Evolutionary conservation across 176 grass and related monocot species (phyloP).

Genomic region (Triticum monococcum): DNA sequence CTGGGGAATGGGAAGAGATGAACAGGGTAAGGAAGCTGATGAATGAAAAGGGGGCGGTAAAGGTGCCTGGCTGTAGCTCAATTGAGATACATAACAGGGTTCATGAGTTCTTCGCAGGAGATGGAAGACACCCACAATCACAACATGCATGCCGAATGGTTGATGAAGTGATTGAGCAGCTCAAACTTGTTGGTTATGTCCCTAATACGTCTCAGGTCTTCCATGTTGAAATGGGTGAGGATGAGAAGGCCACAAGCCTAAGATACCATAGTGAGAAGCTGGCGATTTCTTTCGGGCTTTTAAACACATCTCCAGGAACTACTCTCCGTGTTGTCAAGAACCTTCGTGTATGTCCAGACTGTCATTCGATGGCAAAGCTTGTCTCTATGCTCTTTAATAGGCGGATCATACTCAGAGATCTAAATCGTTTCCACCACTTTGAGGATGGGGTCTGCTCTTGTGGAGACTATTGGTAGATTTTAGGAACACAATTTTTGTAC

Average conservation of each 20-base stretch:
- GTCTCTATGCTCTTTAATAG: slow-evolving; percentile 66
- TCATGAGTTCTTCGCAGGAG: slow-evolving; percentile 82
- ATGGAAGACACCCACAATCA: slow-evolving; percentile 50
- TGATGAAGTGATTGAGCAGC: slow-evolving; percentile 63
- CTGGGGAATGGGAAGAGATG: slow-evolving; percentile 66
- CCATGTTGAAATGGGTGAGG: slow-evolving; percentile 67
- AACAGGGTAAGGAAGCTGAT: slow-evolving; percentile 65
- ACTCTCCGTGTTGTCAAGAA: slow-evolving; percentile 74
- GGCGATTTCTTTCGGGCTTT: slow-evolving; percentile 67
- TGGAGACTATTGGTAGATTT: slow-evolving; percentile 66
- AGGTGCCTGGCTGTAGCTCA: slow-evolving; percentile 81
- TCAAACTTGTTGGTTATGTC: slow-evolving; percentile 64
- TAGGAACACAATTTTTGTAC: slow-evolving; percentile 5
- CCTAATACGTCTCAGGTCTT: slow-evolving; percentile 74
- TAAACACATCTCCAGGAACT: slow-evolving; percentile 65
- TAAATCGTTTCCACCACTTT: slow-evolving; percentile 78
- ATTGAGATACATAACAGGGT: slow-evolving; percentile 66
- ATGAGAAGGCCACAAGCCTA: slow-evolving; percentile 59
- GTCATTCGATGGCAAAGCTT: slow-evolving; percentile 69
- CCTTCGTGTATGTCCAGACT: slow-evolving; percentile 68
- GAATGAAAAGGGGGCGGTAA: slow-evolving; percentile 61
- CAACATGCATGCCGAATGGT: slow-evolving; percentile 49
- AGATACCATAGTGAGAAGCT: slow-evolving; percentile 79
- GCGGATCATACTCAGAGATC: slow-evolving; percentile 73
- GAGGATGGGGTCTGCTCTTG: slow-evolving; percentile 63